phyloP scores from a whole-genome alignment of 345 rosid species.

The Dovyalis caffra region DNA sequence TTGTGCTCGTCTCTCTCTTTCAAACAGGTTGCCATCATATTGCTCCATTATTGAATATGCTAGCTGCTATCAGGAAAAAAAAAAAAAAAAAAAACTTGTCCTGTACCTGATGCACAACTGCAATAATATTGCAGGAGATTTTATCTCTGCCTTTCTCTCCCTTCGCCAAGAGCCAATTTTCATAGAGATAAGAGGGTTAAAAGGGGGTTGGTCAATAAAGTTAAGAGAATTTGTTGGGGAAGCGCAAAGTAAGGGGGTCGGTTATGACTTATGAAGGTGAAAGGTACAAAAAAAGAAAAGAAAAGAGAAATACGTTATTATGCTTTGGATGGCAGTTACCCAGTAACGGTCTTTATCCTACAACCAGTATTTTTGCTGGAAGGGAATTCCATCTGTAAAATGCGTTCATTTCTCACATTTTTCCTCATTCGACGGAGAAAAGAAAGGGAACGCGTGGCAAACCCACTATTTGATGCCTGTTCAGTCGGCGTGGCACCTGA shows the following conservation, averaged over 20 bases:
- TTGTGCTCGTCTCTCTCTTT: constrained; percentile 1
- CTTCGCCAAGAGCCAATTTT: background rate
- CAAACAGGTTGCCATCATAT: constrained; percentile 2
- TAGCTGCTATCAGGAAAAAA: background rate
- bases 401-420: background rate
- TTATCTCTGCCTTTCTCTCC: background rate
- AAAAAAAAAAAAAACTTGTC: background rate
- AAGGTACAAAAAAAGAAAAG: no score
- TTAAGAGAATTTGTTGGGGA: background rate
- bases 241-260: background rate
- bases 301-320: fast-evolving
- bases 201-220: background rate
- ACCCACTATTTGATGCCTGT: background rate
- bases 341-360: no score
- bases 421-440: background rate
- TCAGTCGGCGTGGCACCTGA: background rate
- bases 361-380: no score
- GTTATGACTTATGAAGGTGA: background rate
- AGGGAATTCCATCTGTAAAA: no score
- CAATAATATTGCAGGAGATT: background rate
- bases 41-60: constrained; percentile 11
- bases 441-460: background rate
- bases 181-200: background rate
- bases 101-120: background rate
- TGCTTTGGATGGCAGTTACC: no score